Evolutionary conservation across 176 grass and related monocot species (phyloP).

Genomic region (Carex parvula): DNA sequence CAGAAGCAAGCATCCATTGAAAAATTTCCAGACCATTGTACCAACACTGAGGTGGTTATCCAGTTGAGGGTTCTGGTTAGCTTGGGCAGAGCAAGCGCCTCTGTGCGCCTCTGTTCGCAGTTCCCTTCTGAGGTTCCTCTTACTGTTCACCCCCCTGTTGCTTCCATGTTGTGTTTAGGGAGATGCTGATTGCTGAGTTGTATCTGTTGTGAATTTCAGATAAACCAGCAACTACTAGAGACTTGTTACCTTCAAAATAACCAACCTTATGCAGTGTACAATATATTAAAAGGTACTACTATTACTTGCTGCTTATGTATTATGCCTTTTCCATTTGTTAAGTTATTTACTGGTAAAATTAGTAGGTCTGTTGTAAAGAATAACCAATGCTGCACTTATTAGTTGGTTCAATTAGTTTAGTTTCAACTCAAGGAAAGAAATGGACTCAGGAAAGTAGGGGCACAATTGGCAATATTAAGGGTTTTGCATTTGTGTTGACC

Average conservation of each 20-base stretch:
- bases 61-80: too few relatives aligned
- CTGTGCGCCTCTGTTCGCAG: too few relatives aligned
- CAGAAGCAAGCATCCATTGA: too few relatives aligned
- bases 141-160: too few relatives aligned
- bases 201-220: too few relatives aligned
- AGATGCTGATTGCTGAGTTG: too few relatives aligned
- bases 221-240: background rate
- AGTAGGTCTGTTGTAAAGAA: background rate
- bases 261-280: slow-evolving; percentile 80
- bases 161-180: too few relatives aligned
- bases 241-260: slow-evolving; percentile 96
- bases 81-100: too few relatives aligned
- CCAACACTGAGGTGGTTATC: too few relatives aligned
- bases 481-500: background rate
- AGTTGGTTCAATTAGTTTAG: background rate
- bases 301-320: slow-evolving; percentile 13
- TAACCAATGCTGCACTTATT: too few relatives aligned
- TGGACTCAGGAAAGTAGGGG: background rate
- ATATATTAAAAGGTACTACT: slow-evolving; percentile 84
- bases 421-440: background rate
- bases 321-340: slow-evolving; percentile 8
- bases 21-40: too few relatives aligned
- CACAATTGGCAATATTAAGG: background rate
- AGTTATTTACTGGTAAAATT: background rate
- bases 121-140: too few relatives aligned